phyloP scores from a whole-genome alignment of 495 filamentous ascomycete species.

The Hypoxylon fragiforme region DNA sequence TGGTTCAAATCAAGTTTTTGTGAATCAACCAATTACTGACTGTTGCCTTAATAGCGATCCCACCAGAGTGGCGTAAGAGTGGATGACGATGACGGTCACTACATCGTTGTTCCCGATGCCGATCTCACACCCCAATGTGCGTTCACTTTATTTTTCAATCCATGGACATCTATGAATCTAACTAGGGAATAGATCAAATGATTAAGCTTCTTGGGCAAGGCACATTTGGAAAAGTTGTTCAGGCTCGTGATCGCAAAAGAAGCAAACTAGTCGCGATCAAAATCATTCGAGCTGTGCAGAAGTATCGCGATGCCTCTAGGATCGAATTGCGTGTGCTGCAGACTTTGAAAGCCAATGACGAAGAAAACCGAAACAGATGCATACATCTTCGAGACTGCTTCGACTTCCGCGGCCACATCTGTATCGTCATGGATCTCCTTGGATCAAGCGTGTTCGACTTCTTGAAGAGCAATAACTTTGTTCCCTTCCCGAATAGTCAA shows the following conservation, averaged over 20 bases:
- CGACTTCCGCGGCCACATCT: conserved; percentile 96
- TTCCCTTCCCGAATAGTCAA: conserved; percentile 98
- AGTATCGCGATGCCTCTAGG: conserved; percentile 94
- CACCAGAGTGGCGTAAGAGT: conserved; percentile 60
- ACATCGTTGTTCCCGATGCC: conserved; percentile 83
- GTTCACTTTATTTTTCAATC: conserved; percentile 42
- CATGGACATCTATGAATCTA: conserved; percentile 26
- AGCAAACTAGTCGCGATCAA: conserved; percentile 88
- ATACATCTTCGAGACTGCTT: conserved; percentile 98
- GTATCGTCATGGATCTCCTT: conserved; percentile 95
- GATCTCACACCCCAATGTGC: conserved; percentile 86
- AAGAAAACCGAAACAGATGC: conserved; percentile 90
- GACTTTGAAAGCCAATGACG: conserved; percentile 87
- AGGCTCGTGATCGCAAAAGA: conserved; percentile 77
- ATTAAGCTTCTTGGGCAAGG: conserved; percentile 88
- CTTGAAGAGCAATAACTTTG: conserved; percentile 89
- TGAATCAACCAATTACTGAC: conserved; percentile 12
- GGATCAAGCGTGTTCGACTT: conserved; percentile 99
- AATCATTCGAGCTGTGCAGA: conserved; percentile 96
- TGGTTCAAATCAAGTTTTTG: conserved; percentile 16
- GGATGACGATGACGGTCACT: conserved; percentile 96
- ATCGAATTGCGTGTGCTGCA: conserved; percentile 93
- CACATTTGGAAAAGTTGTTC: conserved; percentile 97
- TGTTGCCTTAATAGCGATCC: conserved; percentile 44
- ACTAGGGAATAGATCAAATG: conserved; percentile 71